Evolutionary conservation across 2,329 filamentous ascomycete species (phyloP).

Genomic region (Raffaelea arxii): DNA sequence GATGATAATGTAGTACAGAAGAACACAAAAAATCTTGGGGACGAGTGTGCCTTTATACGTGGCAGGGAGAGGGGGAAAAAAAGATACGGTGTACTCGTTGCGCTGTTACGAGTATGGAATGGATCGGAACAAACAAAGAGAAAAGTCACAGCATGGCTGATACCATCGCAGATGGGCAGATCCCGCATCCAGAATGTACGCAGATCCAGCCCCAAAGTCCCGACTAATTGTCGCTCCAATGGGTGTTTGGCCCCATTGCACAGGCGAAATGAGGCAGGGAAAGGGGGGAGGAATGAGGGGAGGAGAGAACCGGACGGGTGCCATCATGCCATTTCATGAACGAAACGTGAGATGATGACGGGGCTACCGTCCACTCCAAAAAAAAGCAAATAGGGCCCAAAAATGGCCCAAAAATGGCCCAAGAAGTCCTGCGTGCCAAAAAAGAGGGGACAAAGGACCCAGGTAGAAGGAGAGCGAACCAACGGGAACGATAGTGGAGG

Average conservation of each 20-base stretch:
- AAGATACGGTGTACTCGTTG: no score
- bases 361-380: no score
- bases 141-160: no score
- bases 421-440: background rate
- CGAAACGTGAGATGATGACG: background rate
- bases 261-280: background rate
- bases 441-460: background rate
- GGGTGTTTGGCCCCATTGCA: background rate
- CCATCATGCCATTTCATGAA: constrained; percentile 4
- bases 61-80: background rate
- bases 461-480: background rate
- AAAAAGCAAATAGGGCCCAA: background rate
- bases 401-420: background rate
- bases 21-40: background rate
- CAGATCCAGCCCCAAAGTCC: no score
- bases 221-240: background rate
- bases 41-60: background rate
- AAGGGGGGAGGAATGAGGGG: background rate
- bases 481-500: no score
- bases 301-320: background rate
- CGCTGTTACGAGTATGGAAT: no score
- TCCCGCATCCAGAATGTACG: no score
- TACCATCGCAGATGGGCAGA: no score
- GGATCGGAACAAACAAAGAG: no score
- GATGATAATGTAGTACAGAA: constrained; percentile 1